A percentile compares a stretch with the other conserved stretches of the same genome.
phyloP scores from a whole-genome alignment of 495 filamentous ascomycete genomes.

The Durotheca rogersii region DNA sequence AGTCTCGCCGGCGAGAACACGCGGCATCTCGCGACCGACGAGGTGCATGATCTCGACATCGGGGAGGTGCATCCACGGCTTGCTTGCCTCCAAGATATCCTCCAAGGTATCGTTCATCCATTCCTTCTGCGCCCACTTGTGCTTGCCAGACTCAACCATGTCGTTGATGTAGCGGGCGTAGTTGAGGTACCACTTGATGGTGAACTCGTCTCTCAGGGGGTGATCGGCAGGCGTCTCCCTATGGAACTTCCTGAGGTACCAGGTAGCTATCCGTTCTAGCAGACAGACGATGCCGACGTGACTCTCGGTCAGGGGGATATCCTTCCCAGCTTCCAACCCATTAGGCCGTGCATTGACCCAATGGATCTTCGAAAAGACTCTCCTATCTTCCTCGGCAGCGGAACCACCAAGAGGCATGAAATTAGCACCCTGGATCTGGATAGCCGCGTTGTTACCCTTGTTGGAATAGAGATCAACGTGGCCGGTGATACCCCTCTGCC shows the following conservation, averaged over 20 bases:
- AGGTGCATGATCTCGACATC: not conserved
- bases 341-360: not conserved
- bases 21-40: not conserved
- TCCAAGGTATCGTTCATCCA: conserved; percentile 41
- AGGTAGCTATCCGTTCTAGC: conserved; percentile 12
- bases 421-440: conserved; percentile 32
- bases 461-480: conserved; percentile 25
- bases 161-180: conserved; percentile 3
- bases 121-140: conserved; percentile 18
- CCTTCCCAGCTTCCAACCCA: not conserved
- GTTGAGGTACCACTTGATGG: conserved; percentile 8
- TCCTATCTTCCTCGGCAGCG: not conserved
- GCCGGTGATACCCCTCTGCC: conserved; percentile 21
- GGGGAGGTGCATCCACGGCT: too few relatives aligned
- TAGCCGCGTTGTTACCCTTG: conserved; percentile 9
- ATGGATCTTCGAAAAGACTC: conserved; percentile 5
- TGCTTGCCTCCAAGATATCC: conserved; percentile 23
- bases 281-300: not conserved
- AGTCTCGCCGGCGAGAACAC: too few relatives aligned
- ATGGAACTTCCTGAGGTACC: conserved; percentile 26
- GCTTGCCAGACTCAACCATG: conserved; percentile 6
- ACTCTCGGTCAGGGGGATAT: not conserved
- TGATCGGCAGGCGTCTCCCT: conserved; percentile 6
- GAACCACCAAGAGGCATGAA: conserved; percentile 3
- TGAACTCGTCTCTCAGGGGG: conserved; percentile 6